Evolutionary conservation across 139 green algal genomes (phyloP).

Genomic region (Tetradesmus obliquus): DNA sequence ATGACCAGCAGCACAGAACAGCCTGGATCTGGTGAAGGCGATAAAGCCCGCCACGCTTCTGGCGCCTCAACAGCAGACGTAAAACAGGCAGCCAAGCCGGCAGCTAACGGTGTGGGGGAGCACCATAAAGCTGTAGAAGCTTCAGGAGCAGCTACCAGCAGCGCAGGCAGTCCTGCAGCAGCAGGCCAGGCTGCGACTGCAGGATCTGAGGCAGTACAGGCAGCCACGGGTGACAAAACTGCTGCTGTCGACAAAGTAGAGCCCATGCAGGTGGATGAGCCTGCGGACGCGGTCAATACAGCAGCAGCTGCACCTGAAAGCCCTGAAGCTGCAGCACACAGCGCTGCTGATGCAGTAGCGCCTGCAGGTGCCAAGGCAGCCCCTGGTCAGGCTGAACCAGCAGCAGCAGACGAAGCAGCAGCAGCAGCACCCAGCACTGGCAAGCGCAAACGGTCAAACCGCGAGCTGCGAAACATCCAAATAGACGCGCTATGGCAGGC

Average conservation of each 20-base stretch:
- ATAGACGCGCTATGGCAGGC: conserved; percentile 37
- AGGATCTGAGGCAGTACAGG: neutral
- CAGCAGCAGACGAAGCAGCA: conserved; percentile 25
- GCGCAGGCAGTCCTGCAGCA: neutral
- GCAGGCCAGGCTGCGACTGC: neutral
- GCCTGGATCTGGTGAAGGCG: neutral
- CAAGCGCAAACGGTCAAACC: neutral
- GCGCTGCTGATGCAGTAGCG: too few relatives aligned
- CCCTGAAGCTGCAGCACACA: neutral
- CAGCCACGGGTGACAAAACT: neutral
- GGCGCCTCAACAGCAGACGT: neutral
- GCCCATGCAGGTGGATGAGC: conserved; percentile 11
- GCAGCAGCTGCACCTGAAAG: neutral
- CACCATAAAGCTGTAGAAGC: neutral
- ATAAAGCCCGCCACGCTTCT: neutral
- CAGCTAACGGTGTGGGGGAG: neutral
- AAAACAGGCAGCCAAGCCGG: neutral
- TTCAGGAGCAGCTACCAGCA: neutral
- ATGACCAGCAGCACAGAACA: neutral
- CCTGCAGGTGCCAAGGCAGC: neutral
- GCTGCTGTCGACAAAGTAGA: neutral
- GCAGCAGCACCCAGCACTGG: neutral
- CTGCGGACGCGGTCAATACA: neutral
- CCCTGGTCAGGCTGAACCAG: neutral
- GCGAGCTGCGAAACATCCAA: conserved; percentile 25